phyloP scores from a whole-genome alignment of 305 asterid genomes.

The Coffea humblotiana region DNA sequence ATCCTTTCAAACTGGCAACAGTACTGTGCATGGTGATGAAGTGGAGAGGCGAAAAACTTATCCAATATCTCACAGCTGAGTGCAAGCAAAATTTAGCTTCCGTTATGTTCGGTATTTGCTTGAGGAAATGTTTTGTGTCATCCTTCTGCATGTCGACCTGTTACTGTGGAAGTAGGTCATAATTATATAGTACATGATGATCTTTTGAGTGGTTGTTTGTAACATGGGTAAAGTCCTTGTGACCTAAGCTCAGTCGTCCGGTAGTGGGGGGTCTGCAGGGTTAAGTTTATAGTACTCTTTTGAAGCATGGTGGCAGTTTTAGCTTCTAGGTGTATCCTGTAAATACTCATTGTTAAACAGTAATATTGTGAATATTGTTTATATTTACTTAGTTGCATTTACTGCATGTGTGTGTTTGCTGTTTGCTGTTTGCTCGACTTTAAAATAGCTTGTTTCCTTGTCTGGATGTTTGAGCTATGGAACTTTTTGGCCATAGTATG shows the following conservation, averaged over 20 bases:
- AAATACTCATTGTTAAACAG: slow-evolving; percentile 1
- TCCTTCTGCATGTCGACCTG: not conserved
- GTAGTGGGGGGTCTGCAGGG: not conserved
- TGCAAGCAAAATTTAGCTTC: slow-evolving; percentile 11
- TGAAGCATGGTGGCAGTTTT: slow-evolving; percentile 8
- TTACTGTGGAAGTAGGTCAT: slow-evolving; percentile 3
- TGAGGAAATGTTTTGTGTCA: not conserved
- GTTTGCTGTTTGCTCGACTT: not conserved
- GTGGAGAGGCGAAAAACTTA: slow-evolving; percentile 20
- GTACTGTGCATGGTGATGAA: slow-evolving; percentile 1
- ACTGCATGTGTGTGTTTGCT: not conserved
- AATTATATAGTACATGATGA: not conserved
- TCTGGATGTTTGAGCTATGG: not conserved
- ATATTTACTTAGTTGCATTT: not conserved
- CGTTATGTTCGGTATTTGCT: not conserved
- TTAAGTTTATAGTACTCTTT: not conserved
- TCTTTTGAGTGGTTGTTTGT: not conserved
- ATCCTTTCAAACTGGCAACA: slow-evolving; percentile 13
- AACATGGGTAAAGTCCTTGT: slow-evolving; percentile 9
- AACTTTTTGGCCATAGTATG: too few relatives aligned
- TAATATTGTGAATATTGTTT: slow-evolving; percentile 1
- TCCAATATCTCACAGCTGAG: slow-evolving; percentile 29
- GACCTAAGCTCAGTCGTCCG: not conserved
- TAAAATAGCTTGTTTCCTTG: not conserved
- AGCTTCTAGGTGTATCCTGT: slow-evolving; percentile 10